phyloP scores from a whole-genome alignment of 225 moss, liverwort and hornwort genomes.

The Rhytidiadelphus loreus region DNA sequence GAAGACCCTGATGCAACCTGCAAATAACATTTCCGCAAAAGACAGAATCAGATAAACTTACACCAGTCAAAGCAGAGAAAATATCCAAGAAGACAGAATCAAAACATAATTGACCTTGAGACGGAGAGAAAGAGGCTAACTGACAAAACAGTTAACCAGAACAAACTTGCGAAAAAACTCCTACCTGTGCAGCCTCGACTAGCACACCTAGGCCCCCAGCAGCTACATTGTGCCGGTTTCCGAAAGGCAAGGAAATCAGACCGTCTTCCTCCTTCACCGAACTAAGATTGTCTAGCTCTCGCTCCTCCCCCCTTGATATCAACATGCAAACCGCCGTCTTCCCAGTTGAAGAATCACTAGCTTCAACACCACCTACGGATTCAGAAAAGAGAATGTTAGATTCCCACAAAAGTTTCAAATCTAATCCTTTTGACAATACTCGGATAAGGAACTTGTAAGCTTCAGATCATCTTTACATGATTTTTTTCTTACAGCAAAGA shows the following conservation, averaged over 20 bases:
- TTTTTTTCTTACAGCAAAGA: background rate
- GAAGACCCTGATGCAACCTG: constrained; percentile 60
- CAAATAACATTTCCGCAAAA: background rate
- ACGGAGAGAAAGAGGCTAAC: background rate
- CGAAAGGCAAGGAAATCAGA: constrained; percentile 22
- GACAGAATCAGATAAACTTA: background rate
- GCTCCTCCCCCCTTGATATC: constrained; percentile 18
- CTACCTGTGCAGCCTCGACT: constrained; percentile 61
- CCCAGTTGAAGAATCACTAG: constrained; percentile 28
- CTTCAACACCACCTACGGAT: constrained; percentile 29
- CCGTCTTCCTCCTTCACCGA: constrained; percentile 10
- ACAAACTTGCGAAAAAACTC: background rate
- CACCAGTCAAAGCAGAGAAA: background rate
- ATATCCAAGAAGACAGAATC: background rate
- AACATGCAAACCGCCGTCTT: constrained; percentile 25
- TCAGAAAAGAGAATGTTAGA: background rate
- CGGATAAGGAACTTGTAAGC: background rate
- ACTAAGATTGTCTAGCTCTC: constrained; percentile 10
- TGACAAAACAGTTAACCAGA: background rate
- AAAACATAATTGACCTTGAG: background rate
- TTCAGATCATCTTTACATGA: background rate
- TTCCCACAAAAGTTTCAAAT: background rate
- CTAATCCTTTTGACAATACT: background rate
- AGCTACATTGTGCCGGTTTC: constrained; percentile 32
- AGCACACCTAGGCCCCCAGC: constrained; percentile 55